A percentile compares a stretch with the other conserved stretches of the same genome.
These are phyloP conservation scores for Leccinellum luteum DNA, from an alignment of 768 basidiomycete genomes.

Conservation along the genomic window DNA sequence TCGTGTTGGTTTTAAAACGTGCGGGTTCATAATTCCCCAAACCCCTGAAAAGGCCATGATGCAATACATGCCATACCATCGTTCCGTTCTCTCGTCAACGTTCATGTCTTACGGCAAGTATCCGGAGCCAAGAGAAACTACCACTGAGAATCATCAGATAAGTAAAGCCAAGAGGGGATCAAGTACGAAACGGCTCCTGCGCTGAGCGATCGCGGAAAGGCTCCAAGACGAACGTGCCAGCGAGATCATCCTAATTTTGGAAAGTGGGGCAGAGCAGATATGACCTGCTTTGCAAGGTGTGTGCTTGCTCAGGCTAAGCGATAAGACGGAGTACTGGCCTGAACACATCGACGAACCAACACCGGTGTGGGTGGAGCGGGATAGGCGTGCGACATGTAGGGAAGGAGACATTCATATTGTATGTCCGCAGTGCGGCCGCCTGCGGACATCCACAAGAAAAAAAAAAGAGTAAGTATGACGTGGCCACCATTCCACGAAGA, in stretches of 20 bases:
- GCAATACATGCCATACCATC: background rate
- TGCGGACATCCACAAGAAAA: slow-evolving; percentile 2
- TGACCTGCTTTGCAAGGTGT: background rate
- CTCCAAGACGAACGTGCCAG: slow-evolving; percentile 3
- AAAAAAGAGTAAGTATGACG: slow-evolving; percentile 10
- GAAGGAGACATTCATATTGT: slow-evolving; percentile 4
- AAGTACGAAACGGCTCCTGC: background rate
- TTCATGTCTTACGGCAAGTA: background rate
- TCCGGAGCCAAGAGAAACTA: background rate
- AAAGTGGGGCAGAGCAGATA: slow-evolving; percentile 5
- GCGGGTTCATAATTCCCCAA: background rate
- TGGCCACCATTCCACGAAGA: slow-evolving; percentile 20
- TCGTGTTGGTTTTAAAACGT: background rate
- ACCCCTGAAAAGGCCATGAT: background rate
- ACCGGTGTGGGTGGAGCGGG: background rate
- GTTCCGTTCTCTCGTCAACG: background rate
- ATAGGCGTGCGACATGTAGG: background rate
- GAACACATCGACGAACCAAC: background rate
- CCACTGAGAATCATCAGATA: slow-evolving; percentile 1
- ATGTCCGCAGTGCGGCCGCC: slow-evolving; percentile 29
- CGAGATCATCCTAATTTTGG: slow-evolving; percentile 6
- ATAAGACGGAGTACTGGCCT: background rate
- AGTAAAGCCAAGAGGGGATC: slow-evolving; percentile 2
- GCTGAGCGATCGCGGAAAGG: slow-evolving; percentile 12
- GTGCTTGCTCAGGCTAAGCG: background rate